Evolutionary conservation across 169 alveolate genomes (phyloP).

Genomic region (Plasmodium malariae): DNA sequence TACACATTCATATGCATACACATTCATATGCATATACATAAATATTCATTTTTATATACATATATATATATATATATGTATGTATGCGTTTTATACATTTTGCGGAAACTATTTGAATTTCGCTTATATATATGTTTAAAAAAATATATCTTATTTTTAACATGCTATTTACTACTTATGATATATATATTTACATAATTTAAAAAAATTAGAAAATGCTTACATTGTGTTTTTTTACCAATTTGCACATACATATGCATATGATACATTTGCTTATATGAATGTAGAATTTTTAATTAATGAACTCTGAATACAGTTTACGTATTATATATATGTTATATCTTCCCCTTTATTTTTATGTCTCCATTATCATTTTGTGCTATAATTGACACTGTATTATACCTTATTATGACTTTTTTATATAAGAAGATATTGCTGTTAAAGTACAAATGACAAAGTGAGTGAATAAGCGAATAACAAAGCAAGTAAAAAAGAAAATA

Average conservation of each 20-base stretch:
- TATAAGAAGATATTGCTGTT: not conserved
- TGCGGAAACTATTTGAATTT: constrained; percentile 17
- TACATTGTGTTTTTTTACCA: constrained; percentile 5
- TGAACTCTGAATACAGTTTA: constrained; percentile 31
- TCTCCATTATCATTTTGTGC: constrained; percentile 16
- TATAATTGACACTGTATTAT: no score
- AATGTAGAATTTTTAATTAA: constrained; percentile 44
- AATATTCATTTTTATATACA: no score
- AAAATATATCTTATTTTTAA: constrained; percentile 8
- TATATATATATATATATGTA: no score
- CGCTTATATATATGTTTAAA: constrained; percentile 2
- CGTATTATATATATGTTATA: constrained; percentile 6
- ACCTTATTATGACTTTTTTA: not conserved
- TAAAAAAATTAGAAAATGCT: constrained; percentile 9
- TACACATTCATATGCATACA: no score
- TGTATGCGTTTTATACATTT: not conserved
- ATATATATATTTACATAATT: no score
- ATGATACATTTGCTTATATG: constrained; percentile 16
- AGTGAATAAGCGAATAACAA: not conserved
- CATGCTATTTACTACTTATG: constrained; percentile 6
- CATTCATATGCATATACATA: constrained; percentile 22
- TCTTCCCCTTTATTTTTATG: constrained; percentile 1
- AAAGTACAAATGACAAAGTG: not conserved
- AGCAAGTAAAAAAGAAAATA: constrained; percentile 8
- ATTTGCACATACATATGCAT: not conserved